Conservation (phyloP, 108 stramenopile species). For the Skeletonema menzelii region DNA sequence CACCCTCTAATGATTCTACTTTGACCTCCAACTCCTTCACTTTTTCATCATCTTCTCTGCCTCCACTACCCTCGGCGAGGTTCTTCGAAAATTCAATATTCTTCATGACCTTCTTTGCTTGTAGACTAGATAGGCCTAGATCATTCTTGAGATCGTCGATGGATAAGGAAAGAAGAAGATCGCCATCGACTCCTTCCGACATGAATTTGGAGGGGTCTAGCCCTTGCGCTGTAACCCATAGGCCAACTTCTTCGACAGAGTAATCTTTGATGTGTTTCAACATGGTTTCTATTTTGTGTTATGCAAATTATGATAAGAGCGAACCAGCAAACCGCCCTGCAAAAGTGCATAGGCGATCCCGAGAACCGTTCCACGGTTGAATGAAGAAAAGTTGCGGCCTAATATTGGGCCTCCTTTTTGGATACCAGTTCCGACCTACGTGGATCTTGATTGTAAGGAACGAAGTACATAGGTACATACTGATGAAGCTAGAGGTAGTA, state of each 20-base stretch:
- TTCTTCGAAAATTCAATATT: slow-evolving; percentile 31
- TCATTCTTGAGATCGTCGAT: slow-evolving; percentile 42
- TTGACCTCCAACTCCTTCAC: slow-evolving; percentile 13
- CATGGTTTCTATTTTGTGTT: background rate
- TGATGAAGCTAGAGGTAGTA: no score
- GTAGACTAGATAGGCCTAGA: slow-evolving; percentile 39
- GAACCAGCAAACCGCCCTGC: no score
- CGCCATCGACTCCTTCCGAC: slow-evolving; percentile 41
- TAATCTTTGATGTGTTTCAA: slow-evolving; percentile 41
- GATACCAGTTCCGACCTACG: no score
- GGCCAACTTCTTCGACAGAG: slow-evolving; percentile 42
- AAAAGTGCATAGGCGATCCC: no score
- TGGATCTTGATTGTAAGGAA: no score
- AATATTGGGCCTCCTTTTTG: no score
- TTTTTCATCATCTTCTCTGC: slow-evolving; percentile 17
- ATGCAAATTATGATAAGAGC: no score
- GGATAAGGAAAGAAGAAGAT: slow-evolving; percentile 26
- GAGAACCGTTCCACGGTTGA: no score
- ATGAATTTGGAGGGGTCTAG: slow-evolving; percentile 36
- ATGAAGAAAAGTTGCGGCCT: no score
- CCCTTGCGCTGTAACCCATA: slow-evolving; percentile 36
- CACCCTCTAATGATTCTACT: slow-evolving; percentile 10
- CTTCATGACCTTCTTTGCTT: slow-evolving; percentile 40
- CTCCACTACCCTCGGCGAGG: background rate
- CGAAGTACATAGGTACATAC: no score